Base-by-base conservation (phyloP, 345 rosid species). In the Eucalyptus albens region DNA sequence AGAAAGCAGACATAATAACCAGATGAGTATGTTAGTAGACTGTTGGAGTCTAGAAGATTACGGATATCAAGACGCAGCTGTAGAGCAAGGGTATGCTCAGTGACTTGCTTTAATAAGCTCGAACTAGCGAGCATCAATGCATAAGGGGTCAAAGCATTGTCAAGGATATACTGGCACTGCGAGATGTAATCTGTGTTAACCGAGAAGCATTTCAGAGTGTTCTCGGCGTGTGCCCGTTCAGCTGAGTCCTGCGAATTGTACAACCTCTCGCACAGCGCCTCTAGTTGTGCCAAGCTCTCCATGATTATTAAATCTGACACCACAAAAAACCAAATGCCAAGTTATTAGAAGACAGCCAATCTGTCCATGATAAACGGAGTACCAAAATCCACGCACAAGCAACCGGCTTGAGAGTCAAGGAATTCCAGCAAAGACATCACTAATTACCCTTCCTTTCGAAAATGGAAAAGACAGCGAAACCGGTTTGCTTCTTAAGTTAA, bases 81-180 rank as follows among this genome's bases (percentile, higher is more conserved):
- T 90, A 95, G 88, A 42, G 98, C 94, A 69, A 98, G 98, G 89
- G 95, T 96, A 90, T 97, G 99, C 91, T 97, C 99, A 4, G 99
- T 96, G 88, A 98, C 99, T 96, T 97, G 99, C 94, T 96, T 97
- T 88, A 98, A 86, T 92, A 98, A 92, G 91, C 99, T 98, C 60
- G 99, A 97, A 94, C 99, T 97, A 82, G 99, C 99, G 26, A 98
- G 99, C 99, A 98, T 98, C 92, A 98, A 92, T 4, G 99, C 97
- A 26, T 98, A 98, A 50, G 99, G 99, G 91, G 97, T 97, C 92
- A 96, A 91, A 44, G 99, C 97, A 90, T 98, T 95, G 92, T 98
- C 99, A 27, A 98, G 99, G 91, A 98, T 98, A 95, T 93, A 98
- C 91, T 97, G 99, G 89, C 99, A 98, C 88, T 98, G 99, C 3